Evolutionary conservation across 495 filamentous ascomycete genomes (phyloP), one percentile per base, ranked within the genome.

Genomic region (Aspergillus diversus): DNA sequence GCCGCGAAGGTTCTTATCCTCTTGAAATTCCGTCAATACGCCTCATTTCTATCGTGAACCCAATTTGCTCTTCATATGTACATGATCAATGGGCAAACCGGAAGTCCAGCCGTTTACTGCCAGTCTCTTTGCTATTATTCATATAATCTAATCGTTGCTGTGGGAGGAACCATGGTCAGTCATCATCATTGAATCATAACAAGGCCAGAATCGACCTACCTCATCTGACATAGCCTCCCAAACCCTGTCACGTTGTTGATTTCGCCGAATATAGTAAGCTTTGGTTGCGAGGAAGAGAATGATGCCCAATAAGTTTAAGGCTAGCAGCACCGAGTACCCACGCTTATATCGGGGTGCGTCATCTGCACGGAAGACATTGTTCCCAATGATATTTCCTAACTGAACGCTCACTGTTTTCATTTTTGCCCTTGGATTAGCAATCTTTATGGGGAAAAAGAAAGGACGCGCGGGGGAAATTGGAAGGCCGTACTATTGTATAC

Each of bases 301-400:
- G 32, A 78, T 73, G 34, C 77, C 81, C 39, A 81, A 69, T 9
- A 75, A 61, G 43, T 72, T 76, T 34, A 86, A 76, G 0, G 63
- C 75, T 0, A 86, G 60, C 13, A 87, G 68, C 27, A 78, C 71
- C 12, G 70, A 75, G 66, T 87, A 87, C 1, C 85, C 84, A 13
- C 78, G 73, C 39, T 65, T 61, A 52, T 77, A 86, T 34, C 80
- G 68, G 3, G 84, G 84, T 59, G 78, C 74, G 65, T 87, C 85
- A 49, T 83, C 81, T 8, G 79, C 79, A 32, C 82, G 75, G 68
- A 86, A 87, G 48, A 86, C 78, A 65, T 84, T 84, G 57, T 68
- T 73, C 0, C 75, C 73, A 59, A 83, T 80, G 34, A 86, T 80
- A 55, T 77, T 81, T 11, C 82, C 81, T 12, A 73, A 58, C 63